Percentiles rank a stretch among this genome's conserved stretches.
Evolutionary conservation across 441 rosid genomes (phyloP).

Genomic region (Capsella rubella): DNA sequence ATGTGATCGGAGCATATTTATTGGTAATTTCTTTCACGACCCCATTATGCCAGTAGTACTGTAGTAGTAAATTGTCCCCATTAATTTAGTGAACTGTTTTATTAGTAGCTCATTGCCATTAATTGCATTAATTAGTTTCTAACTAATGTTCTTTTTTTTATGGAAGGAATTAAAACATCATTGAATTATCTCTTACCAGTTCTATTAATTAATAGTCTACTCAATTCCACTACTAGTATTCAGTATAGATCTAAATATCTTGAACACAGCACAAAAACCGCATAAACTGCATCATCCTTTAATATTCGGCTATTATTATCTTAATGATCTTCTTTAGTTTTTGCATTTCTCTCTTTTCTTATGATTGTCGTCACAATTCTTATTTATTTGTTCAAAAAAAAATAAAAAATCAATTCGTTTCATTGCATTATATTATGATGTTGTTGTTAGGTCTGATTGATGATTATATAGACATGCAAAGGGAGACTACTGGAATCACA

Average conservation of each 20-base stretch:
- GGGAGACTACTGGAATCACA: slow-evolving; percentile 7
- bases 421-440: background rate
- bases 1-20: slow-evolving; percentile 29
- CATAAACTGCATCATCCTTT: background rate
- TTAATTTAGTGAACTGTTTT: slow-evolving; percentile 23
- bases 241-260: background rate
- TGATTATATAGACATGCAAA: slow-evolving; percentile 35
- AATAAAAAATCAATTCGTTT: background rate
- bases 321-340: background rate
- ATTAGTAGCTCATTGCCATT: slow-evolving; percentile 27
- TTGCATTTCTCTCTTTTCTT: background rate
- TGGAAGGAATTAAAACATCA: background rate
- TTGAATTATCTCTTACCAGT: background rate
- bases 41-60: slow-evolving; percentile 1
- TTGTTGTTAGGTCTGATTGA: slow-evolving; percentile 1
- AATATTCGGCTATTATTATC: background rate
- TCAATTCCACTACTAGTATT: background rate
- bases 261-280: background rate
- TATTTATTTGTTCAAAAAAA: background rate
- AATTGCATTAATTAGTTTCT: background rate
- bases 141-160: no score
- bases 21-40: slow-evolving; percentile 27
- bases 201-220: background rate
- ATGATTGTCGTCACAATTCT: background rate
- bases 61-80: slow-evolving; percentile 32